Evolutionary conservation across 176 grass and related monocot genomes (phyloP).

Genomic region (Saccharum officinarum): DNA sequence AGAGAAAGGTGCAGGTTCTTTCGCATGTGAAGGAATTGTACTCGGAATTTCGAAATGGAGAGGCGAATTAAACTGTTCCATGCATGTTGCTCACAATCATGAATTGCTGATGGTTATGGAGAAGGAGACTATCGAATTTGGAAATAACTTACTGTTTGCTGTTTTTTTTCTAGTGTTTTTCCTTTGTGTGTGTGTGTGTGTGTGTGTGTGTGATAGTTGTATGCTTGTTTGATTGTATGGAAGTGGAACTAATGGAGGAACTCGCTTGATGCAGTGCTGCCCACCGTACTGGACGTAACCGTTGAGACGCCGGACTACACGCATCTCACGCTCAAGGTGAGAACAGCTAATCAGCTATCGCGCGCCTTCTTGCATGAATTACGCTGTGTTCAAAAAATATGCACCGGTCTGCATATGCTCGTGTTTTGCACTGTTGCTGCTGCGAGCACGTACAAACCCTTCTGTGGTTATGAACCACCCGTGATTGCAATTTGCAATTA

Average conservation of each 20-base stretch:
- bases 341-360: not conserved
- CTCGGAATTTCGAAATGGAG: not conserved
- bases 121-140: not conserved
- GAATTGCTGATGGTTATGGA: not conserved
- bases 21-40: not conserved
- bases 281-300: constrained; percentile 73
- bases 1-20: constrained; percentile 70
- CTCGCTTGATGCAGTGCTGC: constrained; percentile 64
- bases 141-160: not conserved
- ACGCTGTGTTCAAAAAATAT: not conserved
- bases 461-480: not conserved
- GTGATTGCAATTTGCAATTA: not conserved
- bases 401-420: not conserved
- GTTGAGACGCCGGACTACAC: constrained; percentile 88
- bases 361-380: not conserved
- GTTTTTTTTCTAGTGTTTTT: not conserved
- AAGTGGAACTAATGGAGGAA: constrained; percentile 3
- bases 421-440: no score
- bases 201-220: not conserved
- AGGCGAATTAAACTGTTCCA: not conserved
- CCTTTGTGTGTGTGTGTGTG: no score
- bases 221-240: not conserved
- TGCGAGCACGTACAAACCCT: not conserved
- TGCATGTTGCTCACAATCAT: not conserved
- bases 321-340: constrained; percentile 88